phyloP scores from a whole-genome alignment of 306 rosid species.

The Lathyrus aphaca region DNA sequence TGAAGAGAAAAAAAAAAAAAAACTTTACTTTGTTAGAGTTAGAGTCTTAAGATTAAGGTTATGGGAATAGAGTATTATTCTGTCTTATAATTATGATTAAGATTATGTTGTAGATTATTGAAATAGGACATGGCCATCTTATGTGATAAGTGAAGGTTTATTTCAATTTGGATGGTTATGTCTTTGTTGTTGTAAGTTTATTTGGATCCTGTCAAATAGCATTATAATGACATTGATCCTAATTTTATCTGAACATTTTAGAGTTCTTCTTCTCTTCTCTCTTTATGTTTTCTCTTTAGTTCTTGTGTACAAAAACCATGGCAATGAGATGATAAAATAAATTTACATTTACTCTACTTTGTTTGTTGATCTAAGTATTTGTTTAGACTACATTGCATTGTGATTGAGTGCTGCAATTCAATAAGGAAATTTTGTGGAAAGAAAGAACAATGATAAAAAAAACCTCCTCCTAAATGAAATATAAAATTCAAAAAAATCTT shows the following conservation, averaged over 20 bases:
- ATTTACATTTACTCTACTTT: slow-evolving; percentile 1
- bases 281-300: neutral
- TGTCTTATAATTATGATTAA: neutral
- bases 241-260: slow-evolving; percentile 36
- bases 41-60: neutral
- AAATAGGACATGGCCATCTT: slow-evolving; percentile 43
- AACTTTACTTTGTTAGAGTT: slow-evolving; percentile 41
- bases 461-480: too few relatives aligned
- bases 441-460: neutral
- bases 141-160: slow-evolving; percentile 39
- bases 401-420: neutral
- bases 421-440: neutral
- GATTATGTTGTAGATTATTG: slow-evolving; percentile 49
- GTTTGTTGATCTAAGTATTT: neutral
- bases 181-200: slow-evolving; percentile 59
- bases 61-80: neutral
- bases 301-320: slow-evolving; percentile 52
- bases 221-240: slow-evolving; percentile 32
- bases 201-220: slow-evolving; percentile 45
- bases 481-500: too few relatives aligned
- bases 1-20: neutral
- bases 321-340: slow-evolving; percentile 36
- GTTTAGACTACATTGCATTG: slow-evolving; percentile 1
- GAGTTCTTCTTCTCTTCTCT: slow-evolving; percentile 23
- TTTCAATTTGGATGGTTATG: slow-evolving; percentile 39